Base-by-base conservation (phyloP, 2,329 filamentous ascomycete species). In the Zasmidium angulare region DNA sequence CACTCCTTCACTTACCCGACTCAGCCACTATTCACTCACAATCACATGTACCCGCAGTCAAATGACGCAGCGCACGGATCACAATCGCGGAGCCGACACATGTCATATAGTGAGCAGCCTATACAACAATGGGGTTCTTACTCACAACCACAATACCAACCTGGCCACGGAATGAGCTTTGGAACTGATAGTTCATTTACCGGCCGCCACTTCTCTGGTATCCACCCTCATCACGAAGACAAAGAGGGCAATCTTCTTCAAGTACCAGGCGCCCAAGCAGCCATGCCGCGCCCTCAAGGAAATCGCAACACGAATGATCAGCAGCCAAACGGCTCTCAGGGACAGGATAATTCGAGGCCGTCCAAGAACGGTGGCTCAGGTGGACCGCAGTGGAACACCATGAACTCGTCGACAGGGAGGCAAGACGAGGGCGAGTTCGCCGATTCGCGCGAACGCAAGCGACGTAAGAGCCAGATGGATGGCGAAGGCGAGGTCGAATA, bases 111-210 rank as follows among this genome's bases (percentile, higher is more conserved):
- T 17, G 36, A 43, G 12, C 36, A 43, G n/a, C 11, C 36, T 19
- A 3, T 19, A 3, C 36, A 43, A 9, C 36, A 43, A 17, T 43
- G 36, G 36, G 20, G 21, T 26, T 9, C 12, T 22, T 29, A 26
- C 20, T 12, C 21, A 9, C 49, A 11, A 29, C 50, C 40, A 40
- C 50, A 52, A 40, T 23, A n/a, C 14, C 50, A 40, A 40, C 17
- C 40, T n/a, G 51, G 51, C 22, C 48, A 50, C 6, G 51, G 51
- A 20, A 24, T 57, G 3, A 50, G 51, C 19, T 65, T 55, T 26
- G 63, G 63, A n/a, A 65, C 51, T 46, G 63, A 65, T 24, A 50
- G 51, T 22, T 49, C 48, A 46, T 61, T 63, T 36, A 31, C 36
- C 21, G 46, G 52, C 26, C 26, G 50, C 40, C 47, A 50, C n/a